Evolutionary conservation across 495 filamentous ascomycete species (phyloP).

Genomic region (Aspergillus taichungensis): DNA sequence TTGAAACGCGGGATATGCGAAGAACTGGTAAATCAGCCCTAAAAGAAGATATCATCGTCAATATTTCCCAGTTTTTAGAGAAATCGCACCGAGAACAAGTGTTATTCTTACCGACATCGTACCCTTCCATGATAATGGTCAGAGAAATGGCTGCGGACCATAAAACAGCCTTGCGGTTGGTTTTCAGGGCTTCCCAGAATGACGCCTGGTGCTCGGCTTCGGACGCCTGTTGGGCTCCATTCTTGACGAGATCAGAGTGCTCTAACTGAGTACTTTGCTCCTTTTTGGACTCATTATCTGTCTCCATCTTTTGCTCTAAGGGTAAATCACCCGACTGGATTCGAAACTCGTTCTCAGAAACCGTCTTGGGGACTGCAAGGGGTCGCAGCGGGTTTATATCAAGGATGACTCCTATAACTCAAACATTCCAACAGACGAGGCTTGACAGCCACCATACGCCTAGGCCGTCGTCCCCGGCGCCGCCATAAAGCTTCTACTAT

Average conservation of each 20-base stretch:
- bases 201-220: constrained; percentile 26
- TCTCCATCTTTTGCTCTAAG: not conserved
- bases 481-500: too few species aligned
- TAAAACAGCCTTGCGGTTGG: constrained; percentile 40
- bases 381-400: too few species aligned
- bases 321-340: too few species aligned
- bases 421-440: too few species aligned
- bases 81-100: too few species aligned
- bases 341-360: too few species aligned
- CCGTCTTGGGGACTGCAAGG: too few species aligned
- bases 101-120: constrained; percentile 25
- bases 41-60: not conserved
- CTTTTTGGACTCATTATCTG: not conserved
- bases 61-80: too few species aligned
- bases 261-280: constrained; percentile 4
- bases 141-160: constrained; percentile 40
- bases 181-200: constrained; percentile 23
- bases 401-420: too few species aligned
- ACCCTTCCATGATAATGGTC: constrained; percentile 45
- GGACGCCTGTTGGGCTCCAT: constrained; percentile 25
- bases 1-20: constrained; percentile 28
- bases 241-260: constrained; percentile 7
- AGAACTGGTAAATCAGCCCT: constrained; percentile 33
- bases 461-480: too few species aligned
- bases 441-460: too few species aligned